Base-by-base conservation (phyloP, 2,329 filamentous ascomycete species). In the Xylariomycetidae sp. region DNA sequence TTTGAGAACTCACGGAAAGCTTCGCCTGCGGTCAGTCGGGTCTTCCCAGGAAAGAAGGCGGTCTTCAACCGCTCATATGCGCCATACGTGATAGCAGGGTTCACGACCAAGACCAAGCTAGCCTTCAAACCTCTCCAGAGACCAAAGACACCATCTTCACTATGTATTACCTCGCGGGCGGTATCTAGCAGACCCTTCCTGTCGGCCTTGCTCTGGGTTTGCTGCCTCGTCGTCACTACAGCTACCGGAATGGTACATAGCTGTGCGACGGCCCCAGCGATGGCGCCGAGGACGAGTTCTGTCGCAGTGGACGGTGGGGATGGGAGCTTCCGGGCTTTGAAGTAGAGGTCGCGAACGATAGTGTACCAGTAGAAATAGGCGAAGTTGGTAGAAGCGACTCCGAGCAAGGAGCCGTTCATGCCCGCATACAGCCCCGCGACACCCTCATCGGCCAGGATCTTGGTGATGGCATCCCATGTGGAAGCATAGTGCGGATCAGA, bases 351-450 rank as follows among this genome's bases (percentile, higher is more conserved):
- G 43, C 92, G 80, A 19, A 96, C 87, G 17, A 92, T 66, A 5
- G 88, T 90, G 61, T 97, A 97, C 89, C 90, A 97, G 68, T 98
- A 98, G 61, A 98, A 98, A 66, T 98, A 98, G 52, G 92, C 92
- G 58, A 98, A 98, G 63, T 98, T 98, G 33, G 90, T 97, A 16
- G 89, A 96, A 2, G 88, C 90, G 22, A 98, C 92, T 34, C 92
- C 92, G 32, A 97, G 67, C 13, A 98, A 70, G 4, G 89, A 80
- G 31, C 90, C 89, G 40, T 79, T 74, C 59, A 98, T 89, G 40
- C 92, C 92, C 33, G 85, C 80, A 54, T 98, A 98, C 6, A 98
- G 76, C 6, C 92, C 92, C 29, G 69, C 53, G 7, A 92, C 36
- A 19, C 92, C 92, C 48, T 98, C 92, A 33, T 77, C 80, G 36